Evolutionary conservation across 129 eudicot species (phyloP).

Genomic region (Cynara cardunculus): DNA sequence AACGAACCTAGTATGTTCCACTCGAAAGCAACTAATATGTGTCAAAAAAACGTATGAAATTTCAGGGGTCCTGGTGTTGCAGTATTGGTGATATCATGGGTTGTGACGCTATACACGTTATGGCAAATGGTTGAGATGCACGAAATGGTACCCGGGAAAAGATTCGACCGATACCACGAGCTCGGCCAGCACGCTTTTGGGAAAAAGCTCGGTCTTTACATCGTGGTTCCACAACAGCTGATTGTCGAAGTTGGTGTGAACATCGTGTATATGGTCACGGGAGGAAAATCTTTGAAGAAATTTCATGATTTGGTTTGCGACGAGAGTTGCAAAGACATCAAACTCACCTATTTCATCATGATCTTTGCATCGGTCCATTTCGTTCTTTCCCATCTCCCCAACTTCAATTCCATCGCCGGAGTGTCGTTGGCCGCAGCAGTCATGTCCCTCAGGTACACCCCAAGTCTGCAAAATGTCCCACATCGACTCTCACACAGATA

Average conservation of each 20-base stretch:
- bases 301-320: conserved; percentile 35
- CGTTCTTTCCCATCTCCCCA: conserved; percentile 69
- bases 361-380: conserved; percentile 66
- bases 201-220: conserved; percentile 50
- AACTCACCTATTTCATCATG: conserved; percentile 57
- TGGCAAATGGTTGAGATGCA: conserved; percentile 76
- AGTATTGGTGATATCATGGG: conserved; percentile 45
- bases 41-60: not conserved
- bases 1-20: not conserved
- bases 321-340: conserved; percentile 34
- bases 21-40: not conserved
- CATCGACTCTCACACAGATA: no score
- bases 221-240: conserved; percentile 52
- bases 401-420: conserved; percentile 52
- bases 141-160: conserved; percentile 53
- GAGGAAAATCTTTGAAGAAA: conserved; percentile 40
- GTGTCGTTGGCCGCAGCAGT: conserved; percentile 64
- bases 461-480: not conserved
- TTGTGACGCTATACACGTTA: conserved; percentile 45
- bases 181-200: conserved; percentile 60
- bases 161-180: conserved; percentile 57
- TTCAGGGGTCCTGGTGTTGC: conserved; percentile 61
- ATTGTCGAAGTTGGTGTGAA: conserved; percentile 43
- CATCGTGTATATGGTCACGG: conserved; percentile 65
- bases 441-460: conserved; percentile 55